These are phyloP conservation scores for Volvox carteri DNA, from an alignment of 163 green algal species.

Conservation along the genomic window DNA sequence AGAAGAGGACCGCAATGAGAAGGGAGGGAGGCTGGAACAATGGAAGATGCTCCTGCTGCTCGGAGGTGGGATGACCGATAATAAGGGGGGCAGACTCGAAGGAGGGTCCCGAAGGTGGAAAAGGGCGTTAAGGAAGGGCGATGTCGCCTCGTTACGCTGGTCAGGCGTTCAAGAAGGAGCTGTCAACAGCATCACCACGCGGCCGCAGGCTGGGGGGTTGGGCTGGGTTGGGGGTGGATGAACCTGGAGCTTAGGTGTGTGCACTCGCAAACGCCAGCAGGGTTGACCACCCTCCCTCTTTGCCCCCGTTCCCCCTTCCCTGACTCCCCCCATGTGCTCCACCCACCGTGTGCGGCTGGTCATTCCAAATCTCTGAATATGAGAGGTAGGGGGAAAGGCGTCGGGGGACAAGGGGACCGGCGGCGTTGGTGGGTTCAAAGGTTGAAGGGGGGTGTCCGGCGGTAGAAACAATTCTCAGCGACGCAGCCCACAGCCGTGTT, in stretches of 20 bases:
- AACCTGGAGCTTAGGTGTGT: too few relatives aligned
- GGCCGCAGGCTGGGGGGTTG: too few relatives aligned
- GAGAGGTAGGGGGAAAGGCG: neutral
- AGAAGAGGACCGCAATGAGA: neutral
- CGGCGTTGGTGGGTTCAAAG: neutral
- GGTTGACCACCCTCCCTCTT: too few relatives aligned
- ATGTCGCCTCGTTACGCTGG: neutral
- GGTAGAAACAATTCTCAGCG: neutral
- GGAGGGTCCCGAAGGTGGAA: neutral
- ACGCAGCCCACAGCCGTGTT: neutral
- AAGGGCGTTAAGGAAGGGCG: neutral
- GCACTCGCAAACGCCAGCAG: too few relatives aligned
- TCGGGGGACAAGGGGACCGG: neutral
- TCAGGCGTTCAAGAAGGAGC: too few relatives aligned
- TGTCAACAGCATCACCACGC: neutral
- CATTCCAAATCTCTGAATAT: slow-evolving; percentile 73
- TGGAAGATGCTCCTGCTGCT: neutral
- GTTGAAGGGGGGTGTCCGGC: neutral
- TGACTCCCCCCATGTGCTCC: neutral
- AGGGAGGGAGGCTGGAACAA: neutral
- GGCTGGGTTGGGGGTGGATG: too few relatives aligned
- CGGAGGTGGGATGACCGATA: neutral
- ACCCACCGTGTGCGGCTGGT: slow-evolving; percentile 49
- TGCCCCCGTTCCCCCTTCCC: neutral
- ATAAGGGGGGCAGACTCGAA: neutral